Evolutionary conservation across 257 asterid genomes (phyloP).

Genomic region (Phtheirospermum japonicum): DNA sequence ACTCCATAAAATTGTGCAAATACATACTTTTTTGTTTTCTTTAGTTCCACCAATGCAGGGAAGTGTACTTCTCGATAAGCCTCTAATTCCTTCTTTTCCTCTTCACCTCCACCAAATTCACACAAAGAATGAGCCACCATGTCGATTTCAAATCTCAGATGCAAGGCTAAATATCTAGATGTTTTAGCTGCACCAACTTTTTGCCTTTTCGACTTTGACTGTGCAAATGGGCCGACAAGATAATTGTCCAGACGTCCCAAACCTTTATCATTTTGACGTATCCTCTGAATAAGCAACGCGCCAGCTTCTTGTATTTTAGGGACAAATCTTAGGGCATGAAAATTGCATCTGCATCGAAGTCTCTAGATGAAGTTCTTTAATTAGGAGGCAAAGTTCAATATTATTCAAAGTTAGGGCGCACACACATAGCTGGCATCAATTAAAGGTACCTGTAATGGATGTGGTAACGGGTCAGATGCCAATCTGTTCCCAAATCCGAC

Average conservation of each 20-base stretch:
- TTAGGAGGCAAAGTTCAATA: slow-evolving; percentile 52
- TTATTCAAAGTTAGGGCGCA: slow-evolving; percentile 13
- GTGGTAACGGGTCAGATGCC: slow-evolving; percentile 96
- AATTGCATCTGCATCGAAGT: slow-evolving; percentile 99
- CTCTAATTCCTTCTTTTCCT: slow-evolving; percentile 68
- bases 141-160: slow-evolving; percentile 95
- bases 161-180: slow-evolving; percentile 79
- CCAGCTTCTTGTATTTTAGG: slow-evolving; percentile 93
- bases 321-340: slow-evolving; percentile 84
- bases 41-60: slow-evolving; percentile 74
- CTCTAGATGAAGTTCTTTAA: slow-evolving; percentile 83
- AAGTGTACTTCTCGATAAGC: slow-evolving; percentile 76
- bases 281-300: slow-evolving; percentile 74
- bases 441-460: slow-evolving; percentile 63
- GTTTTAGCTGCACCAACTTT: slow-evolving; percentile 49
- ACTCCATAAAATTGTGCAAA: neutral
- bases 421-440: slow-evolving; percentile 24
- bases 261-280: slow-evolving; percentile 80
- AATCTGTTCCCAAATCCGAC: slow-evolving; percentile 98
- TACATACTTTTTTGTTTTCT: slow-evolving; percentile 56
- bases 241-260: slow-evolving; percentile 77
- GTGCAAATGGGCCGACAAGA: slow-evolving; percentile 82
- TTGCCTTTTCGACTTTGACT: slow-evolving; percentile 43
- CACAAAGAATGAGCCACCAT: slow-evolving; percentile 99
- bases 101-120: slow-evolving; percentile 91